Percentiles rank a stretch among this genome's conserved stretches.
Evolutionary conservation across 495 filamentous ascomycete species (phyloP).

Genomic region (Zalerion maritima): DNA sequence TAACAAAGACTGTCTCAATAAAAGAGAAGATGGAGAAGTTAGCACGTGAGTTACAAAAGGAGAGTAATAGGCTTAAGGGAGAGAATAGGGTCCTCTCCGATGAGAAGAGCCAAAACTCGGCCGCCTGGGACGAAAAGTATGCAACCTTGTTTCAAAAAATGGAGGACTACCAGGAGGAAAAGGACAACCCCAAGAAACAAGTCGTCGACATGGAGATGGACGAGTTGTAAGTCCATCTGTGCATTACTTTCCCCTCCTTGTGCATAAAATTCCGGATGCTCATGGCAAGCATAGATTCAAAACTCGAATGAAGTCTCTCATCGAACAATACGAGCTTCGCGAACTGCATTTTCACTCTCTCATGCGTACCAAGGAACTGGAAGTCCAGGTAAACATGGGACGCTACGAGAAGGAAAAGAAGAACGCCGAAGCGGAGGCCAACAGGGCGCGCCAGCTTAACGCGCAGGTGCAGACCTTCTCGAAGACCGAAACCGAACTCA

Average conservation of each 20-base stretch:
- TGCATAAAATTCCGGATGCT: constrained; percentile 4
- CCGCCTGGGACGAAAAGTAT: constrained; percentile 71
- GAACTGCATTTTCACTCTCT: constrained; percentile 83
- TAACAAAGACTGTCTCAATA: constrained; percentile 71
- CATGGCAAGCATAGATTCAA: constrained; percentile 46
- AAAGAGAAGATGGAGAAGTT: constrained; percentile 94
- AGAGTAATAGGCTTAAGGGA: constrained; percentile 96
- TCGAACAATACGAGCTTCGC: constrained; percentile 89
- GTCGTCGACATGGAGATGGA: constrained; percentile 69
- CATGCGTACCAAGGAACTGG: constrained; percentile 87
- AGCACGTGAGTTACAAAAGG: constrained; percentile 78
- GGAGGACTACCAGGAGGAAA: constrained; percentile 64
- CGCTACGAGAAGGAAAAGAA: constrained; percentile 82
- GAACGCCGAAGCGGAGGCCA: constrained; percentile 62
- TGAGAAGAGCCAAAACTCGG: constrained; percentile 63
- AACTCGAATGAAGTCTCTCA: constrained; percentile 78
- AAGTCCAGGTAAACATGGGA: constrained; percentile 79
- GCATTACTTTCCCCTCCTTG: not conserved
- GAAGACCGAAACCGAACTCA: constrained; percentile 84
- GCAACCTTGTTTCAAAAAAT: constrained; percentile 61
- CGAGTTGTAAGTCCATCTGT: constrained; percentile 50
- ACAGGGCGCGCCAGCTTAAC: constrained; percentile 68
- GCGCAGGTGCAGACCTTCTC: constrained; percentile 90
- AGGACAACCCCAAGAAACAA: constrained; percentile 59
- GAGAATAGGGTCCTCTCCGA: constrained; percentile 80